Evolutionary conservation across 2,329 filamentous ascomycete species (phyloP).

Genomic region (Talaromyces sp.): DNA sequence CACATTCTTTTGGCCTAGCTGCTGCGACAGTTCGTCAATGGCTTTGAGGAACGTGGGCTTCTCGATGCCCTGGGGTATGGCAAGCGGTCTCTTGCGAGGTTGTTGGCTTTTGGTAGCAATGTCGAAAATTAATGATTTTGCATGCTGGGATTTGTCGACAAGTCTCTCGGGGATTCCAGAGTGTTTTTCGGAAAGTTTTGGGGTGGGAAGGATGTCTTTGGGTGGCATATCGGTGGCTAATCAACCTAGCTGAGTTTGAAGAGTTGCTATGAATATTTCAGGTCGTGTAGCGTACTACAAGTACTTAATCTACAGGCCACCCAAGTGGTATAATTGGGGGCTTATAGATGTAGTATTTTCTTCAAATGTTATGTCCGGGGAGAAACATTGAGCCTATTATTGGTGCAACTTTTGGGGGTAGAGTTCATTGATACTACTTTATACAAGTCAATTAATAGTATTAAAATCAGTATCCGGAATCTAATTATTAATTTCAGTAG

Average conservation of each 20-base stretch:
- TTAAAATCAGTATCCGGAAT: not conserved
- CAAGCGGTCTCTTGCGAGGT: not conserved
- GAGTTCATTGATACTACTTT: not conserved
- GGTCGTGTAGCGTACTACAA: too few species aligned
- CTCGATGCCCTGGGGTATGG: constrained; percentile 36
- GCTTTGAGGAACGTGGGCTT: constrained; percentile 29
- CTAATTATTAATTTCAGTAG: not conserved
- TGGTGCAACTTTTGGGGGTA: not conserved
- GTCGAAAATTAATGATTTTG: constrained; percentile 7
- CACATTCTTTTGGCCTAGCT: constrained; percentile 34
- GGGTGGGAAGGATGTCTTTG: constrained; percentile 1
- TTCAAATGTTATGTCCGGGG: too few species aligned
- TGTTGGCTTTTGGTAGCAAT: constrained; percentile 8
- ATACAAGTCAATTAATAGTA: not conserved
- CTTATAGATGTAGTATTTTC: too few species aligned
- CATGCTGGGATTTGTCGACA: constrained; percentile 6
- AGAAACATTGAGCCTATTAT: not conserved
- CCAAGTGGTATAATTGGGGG: too few species aligned
- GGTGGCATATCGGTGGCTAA: not conserved
- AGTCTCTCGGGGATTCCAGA: constrained; percentile 8
- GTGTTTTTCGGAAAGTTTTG: constrained; percentile 7
- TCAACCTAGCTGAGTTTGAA: not conserved
- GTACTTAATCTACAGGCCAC: not conserved
- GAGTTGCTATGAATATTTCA: too few species aligned
- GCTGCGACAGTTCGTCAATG: constrained; percentile 29